These are phyloP conservation scores for Geotrichum aggregatum DNA, from an alignment of 1,139 yeast species.

Conservation along the genomic window DNA sequence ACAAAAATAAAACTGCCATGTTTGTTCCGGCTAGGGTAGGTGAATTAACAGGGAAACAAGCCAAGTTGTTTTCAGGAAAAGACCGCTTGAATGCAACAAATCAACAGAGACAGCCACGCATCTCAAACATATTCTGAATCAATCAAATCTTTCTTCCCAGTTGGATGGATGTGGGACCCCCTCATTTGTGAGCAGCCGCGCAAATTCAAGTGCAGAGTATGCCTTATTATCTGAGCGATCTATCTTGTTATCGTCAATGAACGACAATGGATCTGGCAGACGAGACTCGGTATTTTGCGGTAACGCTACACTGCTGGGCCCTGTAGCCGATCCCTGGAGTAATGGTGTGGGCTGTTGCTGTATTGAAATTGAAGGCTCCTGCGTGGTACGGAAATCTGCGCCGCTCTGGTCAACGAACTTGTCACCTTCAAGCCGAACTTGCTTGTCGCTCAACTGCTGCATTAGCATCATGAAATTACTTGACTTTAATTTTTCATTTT, in stretches of 20 bases:
- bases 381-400: constrained; percentile 21
- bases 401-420: constrained; percentile 36
- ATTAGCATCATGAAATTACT: constrained; percentile 42
- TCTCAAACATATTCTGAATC: neutral
- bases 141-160: constrained; percentile 36
- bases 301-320: neutral
- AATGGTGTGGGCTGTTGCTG: constrained; percentile 1
- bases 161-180: constrained; percentile 25
- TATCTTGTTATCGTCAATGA: constrained; percentile 25
- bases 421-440: constrained; percentile 35
- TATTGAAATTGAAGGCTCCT: neutral
- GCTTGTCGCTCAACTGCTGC: constrained; percentile 37
- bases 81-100: too few relatives aligned
- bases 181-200: constrained; percentile 27
- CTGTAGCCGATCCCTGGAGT: neutral
- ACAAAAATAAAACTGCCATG: too few relatives aligned
- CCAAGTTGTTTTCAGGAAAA: too few relatives aligned
- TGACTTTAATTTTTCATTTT: constrained; percentile 37
- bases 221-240: constrained; percentile 16
- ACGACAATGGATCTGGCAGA: constrained; percentile 33
- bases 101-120: too few relatives aligned
- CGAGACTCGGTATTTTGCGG: constrained; percentile 17
- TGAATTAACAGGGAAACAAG: too few relatives aligned
- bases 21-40: too few relatives aligned
- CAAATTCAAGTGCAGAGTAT: constrained; percentile 30